phyloP scores from a whole-genome alignment of 1,139 yeast species.

The Kurtzmaniella natalensis region DNA sequence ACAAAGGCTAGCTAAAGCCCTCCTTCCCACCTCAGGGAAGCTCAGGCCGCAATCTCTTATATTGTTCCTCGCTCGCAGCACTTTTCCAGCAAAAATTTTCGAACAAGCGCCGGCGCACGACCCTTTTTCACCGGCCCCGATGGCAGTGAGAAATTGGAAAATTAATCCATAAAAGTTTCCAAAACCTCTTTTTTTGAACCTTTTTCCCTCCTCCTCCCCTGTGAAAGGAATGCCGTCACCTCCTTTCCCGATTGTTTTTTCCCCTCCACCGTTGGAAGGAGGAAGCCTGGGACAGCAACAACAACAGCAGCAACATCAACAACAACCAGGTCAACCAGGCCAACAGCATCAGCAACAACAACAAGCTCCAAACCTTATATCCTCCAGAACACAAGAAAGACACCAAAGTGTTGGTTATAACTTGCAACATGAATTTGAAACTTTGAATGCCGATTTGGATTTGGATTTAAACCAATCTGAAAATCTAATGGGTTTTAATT shows the following conservation, averaged over 20 bases:
- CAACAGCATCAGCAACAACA: constrained; percentile 2
- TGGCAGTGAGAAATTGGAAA: constrained; percentile 7
- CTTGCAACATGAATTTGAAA: constrained; percentile 44
- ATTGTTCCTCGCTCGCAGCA: too few species aligned
- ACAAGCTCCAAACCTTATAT: not conserved
- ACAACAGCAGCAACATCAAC: constrained; percentile 1
- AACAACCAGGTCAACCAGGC: constrained; percentile 2
- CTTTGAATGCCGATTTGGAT: constrained; percentile 44
- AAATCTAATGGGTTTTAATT: constrained; percentile 13
- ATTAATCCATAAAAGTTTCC: constrained; percentile 1
- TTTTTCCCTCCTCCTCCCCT: too few species aligned
- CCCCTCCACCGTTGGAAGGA: constrained; percentile 15
- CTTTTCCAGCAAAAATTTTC: too few species aligned
- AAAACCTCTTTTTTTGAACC: constrained; percentile 1
- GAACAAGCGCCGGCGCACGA: constrained; percentile 2
- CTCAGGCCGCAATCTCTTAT: too few species aligned
- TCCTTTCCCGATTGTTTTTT: constrained; percentile 11
- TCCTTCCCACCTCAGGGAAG: too few species aligned
- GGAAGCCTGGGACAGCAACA: not conserved
- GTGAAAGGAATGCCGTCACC: constrained; percentile 4
- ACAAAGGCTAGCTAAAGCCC: too few species aligned
- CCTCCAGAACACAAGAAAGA: constrained; percentile 15
- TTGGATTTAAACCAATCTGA: constrained; percentile 31
- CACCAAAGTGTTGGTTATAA: constrained; percentile 44
- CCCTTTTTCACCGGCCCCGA: constrained; percentile 8